phyloP scores from a whole-genome alignment of 495 filamentous ascomycete species.

The Barbatosphaeria neglecta region DNA sequence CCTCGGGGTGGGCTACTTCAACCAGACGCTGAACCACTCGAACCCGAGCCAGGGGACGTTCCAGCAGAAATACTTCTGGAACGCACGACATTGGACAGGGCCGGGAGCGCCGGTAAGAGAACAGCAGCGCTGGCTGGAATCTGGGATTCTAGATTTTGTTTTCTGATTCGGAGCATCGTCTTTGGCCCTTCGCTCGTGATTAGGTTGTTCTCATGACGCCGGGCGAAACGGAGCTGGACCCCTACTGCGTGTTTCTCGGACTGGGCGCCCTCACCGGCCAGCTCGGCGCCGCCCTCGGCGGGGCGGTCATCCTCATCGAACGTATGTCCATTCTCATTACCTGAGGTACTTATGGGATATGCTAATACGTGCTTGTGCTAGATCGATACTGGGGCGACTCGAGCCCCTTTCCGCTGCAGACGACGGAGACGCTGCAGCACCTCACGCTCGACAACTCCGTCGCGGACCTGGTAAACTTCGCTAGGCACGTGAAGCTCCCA shows the following conservation, averaged over 20 bases:
- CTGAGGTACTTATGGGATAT: slow-evolving; percentile 29
- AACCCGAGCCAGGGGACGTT: not conserved
- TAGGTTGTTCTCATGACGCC: not conserved
- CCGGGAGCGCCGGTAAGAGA: not conserved
- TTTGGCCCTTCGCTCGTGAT: not conserved
- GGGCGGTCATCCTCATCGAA: not conserved
- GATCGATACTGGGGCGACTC: slow-evolving; percentile 50
- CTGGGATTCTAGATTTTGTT: no score
- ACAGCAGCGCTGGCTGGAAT: no score
- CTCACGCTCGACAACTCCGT: slow-evolving; percentile 49
- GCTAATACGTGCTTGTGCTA: slow-evolving; percentile 11
- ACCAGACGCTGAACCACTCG: not conserved
- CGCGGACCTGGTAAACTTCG: slow-evolving; percentile 47
- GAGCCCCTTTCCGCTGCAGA: slow-evolving; percentile 42
- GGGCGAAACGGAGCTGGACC: not conserved
- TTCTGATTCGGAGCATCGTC: not conserved
- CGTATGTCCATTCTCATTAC: not conserved
- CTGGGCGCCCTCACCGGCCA: not conserved
- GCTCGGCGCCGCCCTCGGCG: not conserved
- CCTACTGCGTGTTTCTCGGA: not conserved
- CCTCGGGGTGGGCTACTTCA: not conserved
- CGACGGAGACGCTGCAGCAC: slow-evolving; percentile 43
- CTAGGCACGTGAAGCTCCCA: slow-evolving; percentile 41
- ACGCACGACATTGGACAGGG: not conserved
- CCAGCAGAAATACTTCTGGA: not conserved